Base-by-base conservation (phyloP, 345 rosid genomes). In the Corymbia maculata region DNA sequence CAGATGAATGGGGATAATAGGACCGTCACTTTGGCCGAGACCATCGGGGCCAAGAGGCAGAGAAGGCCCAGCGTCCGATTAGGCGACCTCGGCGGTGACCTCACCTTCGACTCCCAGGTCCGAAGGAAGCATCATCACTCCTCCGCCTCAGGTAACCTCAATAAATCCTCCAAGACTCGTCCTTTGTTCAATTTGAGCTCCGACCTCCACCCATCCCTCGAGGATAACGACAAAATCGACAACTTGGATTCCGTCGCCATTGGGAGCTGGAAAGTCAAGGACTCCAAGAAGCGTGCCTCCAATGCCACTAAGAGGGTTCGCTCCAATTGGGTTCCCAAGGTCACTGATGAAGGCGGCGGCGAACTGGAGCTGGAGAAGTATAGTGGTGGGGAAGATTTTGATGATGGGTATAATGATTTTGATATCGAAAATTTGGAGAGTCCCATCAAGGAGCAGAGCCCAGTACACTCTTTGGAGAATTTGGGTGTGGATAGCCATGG, bases 31-130 rank as follows among this genome's bases (percentile, higher is more conserved):
- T 21, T 75, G 84, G 84, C 84, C 84, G 84, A 75, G 28, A 75
- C 84, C 47, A 92, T 94, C 59, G 98, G 96, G 51, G 89, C 96
- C 52, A 97, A 97, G 91, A 95, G 99, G 47, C 94, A 94, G 91
- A 89, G 99, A 82, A 92, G 99, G 87, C 98, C 99, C 49, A 97
- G 99, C 89, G 99, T 97, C 52, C 93, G 99, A 82, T 91, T 97
- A 79, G 99, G 99, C 15, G 99, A 97, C 30, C 95, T 97, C 87
- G 99, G 99, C 80, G 98, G 97, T 21, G 95, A 95, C 90, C 95
- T 92, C 88, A 86, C 94, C 64, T 94, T 93, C 90, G 98, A 96
- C 55, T 88, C 93, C 70, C 93, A 92, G 19, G 75, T 79, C n/a
- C 94, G 97, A 70, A 89, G 95, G 87, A 75, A 75, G 84, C 84